phyloP scores from a whole-genome alignment of 2,329 filamentous ascomycete species.

The Huntiella omanensis region DNA sequence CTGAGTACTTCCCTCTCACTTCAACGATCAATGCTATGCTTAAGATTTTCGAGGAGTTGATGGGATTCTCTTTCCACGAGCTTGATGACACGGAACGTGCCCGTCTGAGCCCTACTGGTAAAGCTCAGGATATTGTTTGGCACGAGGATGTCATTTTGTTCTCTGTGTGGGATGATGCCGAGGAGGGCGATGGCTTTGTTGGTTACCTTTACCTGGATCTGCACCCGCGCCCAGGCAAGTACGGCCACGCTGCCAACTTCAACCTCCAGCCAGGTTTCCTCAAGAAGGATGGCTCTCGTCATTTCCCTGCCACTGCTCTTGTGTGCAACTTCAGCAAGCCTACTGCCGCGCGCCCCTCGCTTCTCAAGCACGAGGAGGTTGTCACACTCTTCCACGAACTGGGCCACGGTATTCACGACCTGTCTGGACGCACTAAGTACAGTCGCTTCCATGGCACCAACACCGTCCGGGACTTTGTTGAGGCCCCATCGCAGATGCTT shows the following conservation, averaged over 20 bases:
- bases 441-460: conserved; percentile 49
- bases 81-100: conserved; percentile 47
- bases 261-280: conserved; percentile 57
- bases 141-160: conserved; percentile 70
- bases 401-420: conserved; percentile 52
- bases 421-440: conserved; percentile 43
- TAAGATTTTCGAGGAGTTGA: conserved; percentile 64
- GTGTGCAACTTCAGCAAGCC: conserved; percentile 80
- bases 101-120: conserved; percentile 44
- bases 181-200: conserved; percentile 51
- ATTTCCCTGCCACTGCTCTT: conserved; percentile 60
- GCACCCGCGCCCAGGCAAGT: conserved; percentile 64
- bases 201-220: conserved; percentile 73
- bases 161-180: conserved; percentile 62
- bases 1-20: conserved; percentile 67
- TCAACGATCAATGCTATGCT: conserved; percentile 62
- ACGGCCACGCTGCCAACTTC: conserved; percentile 73
- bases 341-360: conserved; percentile 53
- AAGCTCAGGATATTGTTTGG: conserved; percentile 57
- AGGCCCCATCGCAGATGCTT: conserved; percentile 54
- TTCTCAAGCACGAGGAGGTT: conserved; percentile 69
- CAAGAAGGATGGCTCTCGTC: conserved; percentile 45
- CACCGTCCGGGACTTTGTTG: conserved; percentile 50
- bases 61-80: conserved; percentile 62
- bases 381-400: conserved; percentile 68